Evolutionary conservation across 2,329 filamentous ascomycete species (phyloP), one percentile per base, ranked within the genome.

Genomic region (Eutypella sp.): DNA sequence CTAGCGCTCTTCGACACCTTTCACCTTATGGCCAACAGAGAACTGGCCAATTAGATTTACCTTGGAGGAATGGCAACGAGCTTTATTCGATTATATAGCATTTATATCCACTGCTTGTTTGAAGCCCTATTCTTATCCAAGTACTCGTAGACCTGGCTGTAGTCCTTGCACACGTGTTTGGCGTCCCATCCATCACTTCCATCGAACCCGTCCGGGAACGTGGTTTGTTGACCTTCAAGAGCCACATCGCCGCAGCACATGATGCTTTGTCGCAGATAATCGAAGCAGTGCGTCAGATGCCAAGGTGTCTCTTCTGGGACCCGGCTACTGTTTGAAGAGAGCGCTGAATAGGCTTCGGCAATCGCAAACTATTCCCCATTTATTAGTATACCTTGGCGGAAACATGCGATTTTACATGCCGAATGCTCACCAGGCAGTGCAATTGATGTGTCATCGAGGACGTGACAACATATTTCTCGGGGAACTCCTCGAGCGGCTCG

Each of bases 391-490:
- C n/a, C 31, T 24, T 20, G 16, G 15, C n/a, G 15, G 9, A 47
- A 31, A n/a, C n/a, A n/a, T n/a, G n/a, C n/a, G n/a, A n/a, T n/a
- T n/a, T n/a, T n/a, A n/a, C n/a, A n/a, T 4, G 16, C 31, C 18
- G 20, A 23, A 23, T n/a, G 7, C 49, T 40, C 58, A 68, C 65
- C 27, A 72, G 58, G 48, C 70, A 72, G 51, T 72, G 68, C 2
- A 72, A 59, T 52, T 72, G 70, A 47, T 72, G 70, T 3, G 69
- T 72, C 50, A 71, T 63, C 2, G 65, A 67, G 0, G 69, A 69
- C 2, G 69, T 71, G 52, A 66, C 71, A 40, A 67, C 63, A 36
- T 65, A 68, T 33, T 62, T 58, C 15, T 59, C 52, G 3, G 57
- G 52, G 46, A 59, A 69, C 16, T 53, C 56, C 15, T 59, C 38